Conservation (phyloP, 148 eudicot species). For the Mesembryanthemum crystallinum region DNA sequence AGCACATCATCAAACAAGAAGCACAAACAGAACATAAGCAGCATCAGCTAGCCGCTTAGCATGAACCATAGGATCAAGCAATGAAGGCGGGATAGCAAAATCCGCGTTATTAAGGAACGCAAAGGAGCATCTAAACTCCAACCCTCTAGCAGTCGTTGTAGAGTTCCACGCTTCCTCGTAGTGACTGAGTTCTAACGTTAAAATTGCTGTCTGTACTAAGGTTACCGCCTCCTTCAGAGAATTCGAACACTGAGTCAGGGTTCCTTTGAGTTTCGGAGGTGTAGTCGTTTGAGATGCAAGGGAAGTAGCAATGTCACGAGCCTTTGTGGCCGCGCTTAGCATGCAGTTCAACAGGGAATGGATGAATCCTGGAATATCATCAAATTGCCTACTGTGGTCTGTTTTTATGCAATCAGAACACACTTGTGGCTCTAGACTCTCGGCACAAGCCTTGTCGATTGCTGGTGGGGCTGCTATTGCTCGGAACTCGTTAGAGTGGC, state of each 20-base stretch:
- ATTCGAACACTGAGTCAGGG: background rate
- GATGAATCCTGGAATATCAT: background rate
- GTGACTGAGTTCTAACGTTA: background rate
- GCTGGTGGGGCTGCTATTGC: background rate
- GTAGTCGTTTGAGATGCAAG: background rate
- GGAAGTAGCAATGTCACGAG: background rate
- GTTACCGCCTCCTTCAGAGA: background rate
- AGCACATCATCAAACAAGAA: background rate
- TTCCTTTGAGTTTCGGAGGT: background rate
- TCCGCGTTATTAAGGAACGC: background rate
- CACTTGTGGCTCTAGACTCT: constrained; percentile 8
- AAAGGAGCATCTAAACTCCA: constrained; percentile 3
- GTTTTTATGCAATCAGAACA: background rate
- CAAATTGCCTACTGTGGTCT: background rate
- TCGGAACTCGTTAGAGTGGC: background rate
- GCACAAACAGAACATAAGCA: constrained; percentile 1
- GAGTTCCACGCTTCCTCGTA: background rate
- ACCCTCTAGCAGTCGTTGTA: background rate
- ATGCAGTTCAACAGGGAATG: background rate
- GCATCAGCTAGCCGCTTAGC: background rate
- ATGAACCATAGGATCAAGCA: background rate
- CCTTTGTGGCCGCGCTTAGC: background rate
- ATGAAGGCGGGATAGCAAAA: background rate
- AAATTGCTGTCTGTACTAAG: background rate
- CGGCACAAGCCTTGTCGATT: constrained; percentile 1